Conservation (phyloP, 257 asterid genomes). For the Leonotis leonurus region DNA sequence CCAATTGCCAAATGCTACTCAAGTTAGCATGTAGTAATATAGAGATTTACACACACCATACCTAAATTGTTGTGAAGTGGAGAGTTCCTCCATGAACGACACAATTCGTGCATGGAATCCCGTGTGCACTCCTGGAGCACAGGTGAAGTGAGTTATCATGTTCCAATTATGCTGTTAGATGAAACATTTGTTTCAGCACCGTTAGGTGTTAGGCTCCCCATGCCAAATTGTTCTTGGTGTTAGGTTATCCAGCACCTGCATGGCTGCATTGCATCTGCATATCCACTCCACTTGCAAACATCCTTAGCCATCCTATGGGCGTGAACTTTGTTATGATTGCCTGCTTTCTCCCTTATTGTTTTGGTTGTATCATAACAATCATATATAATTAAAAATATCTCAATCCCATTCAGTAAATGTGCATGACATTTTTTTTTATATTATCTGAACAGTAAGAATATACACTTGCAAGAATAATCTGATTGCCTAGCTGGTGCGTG, state of each 20-base stretch:
- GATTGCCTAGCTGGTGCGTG: not conserved
- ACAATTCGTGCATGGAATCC: not conserved
- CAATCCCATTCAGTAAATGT: not conserved
- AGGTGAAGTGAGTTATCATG: not conserved
- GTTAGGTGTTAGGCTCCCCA: not conserved
- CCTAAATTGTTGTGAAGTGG: not conserved
- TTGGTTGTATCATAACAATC: not conserved
- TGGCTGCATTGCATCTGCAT: not conserved
- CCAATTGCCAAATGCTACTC: not conserved
- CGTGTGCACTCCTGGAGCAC: not conserved
- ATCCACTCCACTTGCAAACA: too few species aligned
- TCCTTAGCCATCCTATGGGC: not conserved
- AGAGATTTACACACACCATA: not conserved
- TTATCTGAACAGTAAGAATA: not conserved
- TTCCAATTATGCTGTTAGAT: not conserved
- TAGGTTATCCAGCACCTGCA: not conserved
- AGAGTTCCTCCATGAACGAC: not conserved
- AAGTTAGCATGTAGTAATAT: not conserved
- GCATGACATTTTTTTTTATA: not conserved
- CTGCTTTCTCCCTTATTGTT: not conserved
- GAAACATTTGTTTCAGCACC: not conserved
- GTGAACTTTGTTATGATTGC: not conserved
- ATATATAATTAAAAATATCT: too few species aligned
- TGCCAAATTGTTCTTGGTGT: not conserved
- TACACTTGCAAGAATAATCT: not conserved